A percentile compares a stretch with the other conserved stretches of the same genome.
Conservation (phyloP, 129 eudicot species). For the Lonicera japonica region DNA sequence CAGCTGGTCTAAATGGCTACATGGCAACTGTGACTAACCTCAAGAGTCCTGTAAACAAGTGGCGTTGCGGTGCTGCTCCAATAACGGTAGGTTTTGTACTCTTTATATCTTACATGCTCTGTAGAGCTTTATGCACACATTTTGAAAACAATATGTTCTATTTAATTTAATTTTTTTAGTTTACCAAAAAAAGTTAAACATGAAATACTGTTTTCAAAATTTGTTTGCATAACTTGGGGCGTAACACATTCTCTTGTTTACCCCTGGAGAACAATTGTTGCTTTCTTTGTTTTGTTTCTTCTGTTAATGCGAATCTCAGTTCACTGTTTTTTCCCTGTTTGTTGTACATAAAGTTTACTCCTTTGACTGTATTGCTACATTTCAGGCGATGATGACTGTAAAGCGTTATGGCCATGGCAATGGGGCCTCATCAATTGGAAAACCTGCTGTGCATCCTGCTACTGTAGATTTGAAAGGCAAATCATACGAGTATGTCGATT, state of each 20-base stretch:
- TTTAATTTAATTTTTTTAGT: no score
- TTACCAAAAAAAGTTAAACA: no score
- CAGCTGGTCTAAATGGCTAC: slow-evolving; percentile 95
- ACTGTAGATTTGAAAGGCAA: slow-evolving; percentile 85
- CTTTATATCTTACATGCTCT: neutral
- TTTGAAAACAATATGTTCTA: no score
- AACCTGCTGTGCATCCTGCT: slow-evolving; percentile 83
- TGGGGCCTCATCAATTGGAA: slow-evolving; percentile 66
- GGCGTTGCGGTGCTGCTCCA: slow-evolving; percentile 99
- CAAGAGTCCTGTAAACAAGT: slow-evolving; percentile 71
- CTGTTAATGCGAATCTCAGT: neutral
- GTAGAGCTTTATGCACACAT: neutral
- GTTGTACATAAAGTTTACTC: neutral
- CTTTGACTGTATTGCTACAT: neutral
- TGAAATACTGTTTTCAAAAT: no score
- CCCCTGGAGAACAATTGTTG: neutral
- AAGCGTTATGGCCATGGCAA: slow-evolving; percentile 78
- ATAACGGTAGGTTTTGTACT: slow-evolving; percentile 54
- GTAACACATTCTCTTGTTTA: no score
- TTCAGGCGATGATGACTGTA: slow-evolving; percentile 94
- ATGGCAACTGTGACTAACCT: slow-evolving; percentile 91
- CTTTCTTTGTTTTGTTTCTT: neutral
- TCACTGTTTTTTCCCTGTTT: neutral
- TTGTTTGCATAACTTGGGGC: no score
- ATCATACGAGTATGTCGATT: slow-evolving; percentile 68